A percentile compares a stretch with the other conserved stretches of the same genome.
Evolutionary conservation across 2,329 filamentous ascomycete genomes (phyloP).

Genomic region (Lasiodiplodia hormozganensis): DNA sequence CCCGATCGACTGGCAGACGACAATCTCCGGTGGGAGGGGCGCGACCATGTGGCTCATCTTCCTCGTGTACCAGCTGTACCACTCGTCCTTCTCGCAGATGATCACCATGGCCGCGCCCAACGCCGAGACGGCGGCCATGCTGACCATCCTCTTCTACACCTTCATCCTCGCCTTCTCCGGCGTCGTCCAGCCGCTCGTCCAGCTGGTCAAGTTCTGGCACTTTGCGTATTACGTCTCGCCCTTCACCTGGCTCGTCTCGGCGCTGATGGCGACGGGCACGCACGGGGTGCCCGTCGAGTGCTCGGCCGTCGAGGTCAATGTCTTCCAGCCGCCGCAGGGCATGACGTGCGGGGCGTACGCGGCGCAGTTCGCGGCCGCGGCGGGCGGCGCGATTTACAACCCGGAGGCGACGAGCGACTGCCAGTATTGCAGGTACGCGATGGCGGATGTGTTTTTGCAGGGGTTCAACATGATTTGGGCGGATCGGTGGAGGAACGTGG

Average conservation of each 20-base stretch:
- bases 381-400: conserved; percentile 54
- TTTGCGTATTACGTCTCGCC: conserved; percentile 76
- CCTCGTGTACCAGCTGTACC: conserved; percentile 62
- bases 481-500: conserved; percentile 72
- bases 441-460: conserved; percentile 56
- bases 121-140: conserved; percentile 72
- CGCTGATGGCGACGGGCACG: conserved; percentile 51
- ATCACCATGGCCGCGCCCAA: conserved; percentile 76
- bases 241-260: conserved; percentile 67
- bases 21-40: neutral
- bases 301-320: conserved; percentile 48
- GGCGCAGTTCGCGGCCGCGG: conserved; percentile 44
- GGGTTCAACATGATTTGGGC: conserved; percentile 51
- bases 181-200: conserved; percentile 65
- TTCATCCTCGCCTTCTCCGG: conserved; percentile 68
- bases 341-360: conserved; percentile 57
- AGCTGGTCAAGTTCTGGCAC: conserved; percentile 75
- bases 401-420: conserved; percentile 54
- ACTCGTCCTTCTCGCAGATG: conserved; percentile 68
- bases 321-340: conserved; percentile 50
- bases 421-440: conserved; percentile 55
- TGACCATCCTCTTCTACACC: conserved; percentile 62
- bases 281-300: conserved; percentile 57
- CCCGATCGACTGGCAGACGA: conserved; percentile 39
- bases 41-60: conserved; percentile 51